Evolutionary conservation across 805 yeast genomes (phyloP).

Genomic region (Metschnikowia corniflorae): DNA sequence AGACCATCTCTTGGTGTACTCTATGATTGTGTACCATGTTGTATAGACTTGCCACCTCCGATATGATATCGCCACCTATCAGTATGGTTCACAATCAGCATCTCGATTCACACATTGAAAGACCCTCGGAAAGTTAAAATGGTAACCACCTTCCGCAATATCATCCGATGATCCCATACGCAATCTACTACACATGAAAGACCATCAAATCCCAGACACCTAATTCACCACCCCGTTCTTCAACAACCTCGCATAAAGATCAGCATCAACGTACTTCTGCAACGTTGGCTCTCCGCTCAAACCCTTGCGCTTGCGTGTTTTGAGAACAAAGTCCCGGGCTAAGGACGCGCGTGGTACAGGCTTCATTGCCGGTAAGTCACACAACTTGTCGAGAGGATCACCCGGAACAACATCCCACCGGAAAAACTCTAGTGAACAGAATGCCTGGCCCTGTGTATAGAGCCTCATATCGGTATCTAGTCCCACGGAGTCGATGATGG

Average conservation of each 20-base stretch:
- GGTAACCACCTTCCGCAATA: background rate
- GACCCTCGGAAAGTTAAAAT: no score
- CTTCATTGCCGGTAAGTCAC: conserved; percentile 61
- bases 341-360: conserved; percentile 69
- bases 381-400: conserved; percentile 74
- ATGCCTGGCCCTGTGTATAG: conserved; percentile 74
- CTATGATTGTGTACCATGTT: no score
- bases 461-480: conserved; percentile 81
- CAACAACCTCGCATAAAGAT: conserved; percentile 50
- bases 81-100: background rate
- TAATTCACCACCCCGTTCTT: conserved; percentile 39
- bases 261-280: conserved; percentile 62
- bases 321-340: conserved; percentile 85
- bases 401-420: conserved; percentile 86
- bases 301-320: conserved; percentile 88
- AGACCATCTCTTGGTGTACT: no score
- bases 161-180: background rate
- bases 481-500: conserved; percentile 89
- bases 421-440: conserved; percentile 60
- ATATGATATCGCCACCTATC: background rate
- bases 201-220: no score
- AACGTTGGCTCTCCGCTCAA: conserved; percentile 61
- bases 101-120: background rate
- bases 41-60: background rate
- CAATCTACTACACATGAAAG: no score